Evolutionary conservation across 768 basidiomycete genomes (phyloP), one percentile per base, ranked within the genome.

Genomic region (Amanita subjunquillea): DNA sequence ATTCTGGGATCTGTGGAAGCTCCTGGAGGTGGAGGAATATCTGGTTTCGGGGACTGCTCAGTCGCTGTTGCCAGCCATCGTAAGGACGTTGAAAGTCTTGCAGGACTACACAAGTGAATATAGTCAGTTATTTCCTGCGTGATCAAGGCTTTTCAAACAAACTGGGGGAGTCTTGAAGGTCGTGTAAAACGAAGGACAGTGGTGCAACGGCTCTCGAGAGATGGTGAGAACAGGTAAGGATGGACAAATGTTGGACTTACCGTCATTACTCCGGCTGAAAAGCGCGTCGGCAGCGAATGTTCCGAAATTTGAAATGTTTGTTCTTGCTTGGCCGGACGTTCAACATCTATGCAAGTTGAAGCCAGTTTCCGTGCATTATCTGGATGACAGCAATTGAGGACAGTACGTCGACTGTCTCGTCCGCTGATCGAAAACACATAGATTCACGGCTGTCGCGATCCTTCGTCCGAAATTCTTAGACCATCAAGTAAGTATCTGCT

Each of bases 1-100:
- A 99, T 77, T 60, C 76, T 80, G 20, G 90, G 79, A 65, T 92
- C 82, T 22, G 70, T 64, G 13, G 75, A 65, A 15, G 64, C 62
- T 4, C 65, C 56, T 3, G 73, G 63, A 3, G 76, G 69, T 1
- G 76, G 75, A 22, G 77, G 69, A 2, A 75, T 67, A 0, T 72
- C 54, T 2, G 73, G 56, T 3, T 74, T 58, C 20, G 72, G 65
- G 0, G 78, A 57, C 7, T 75, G 58, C 44, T 72, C 72, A 13
- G 79, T 65, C 17, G 80, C 73, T 8, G 83, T 78, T 25, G 80
- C 74, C 48, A 85, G 66, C 67, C 74, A 79, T 73, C 84, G 73
- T 60, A 74, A 70, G 15, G 69, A 67, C 56, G 60, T 62, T 36
- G 68, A 58, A 54, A 65, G 54, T 61, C 70, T 66, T 51, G 70